Base-by-base conservation (phyloP, 768 basidiomycete species). In the Mycena filopes region DNA sequence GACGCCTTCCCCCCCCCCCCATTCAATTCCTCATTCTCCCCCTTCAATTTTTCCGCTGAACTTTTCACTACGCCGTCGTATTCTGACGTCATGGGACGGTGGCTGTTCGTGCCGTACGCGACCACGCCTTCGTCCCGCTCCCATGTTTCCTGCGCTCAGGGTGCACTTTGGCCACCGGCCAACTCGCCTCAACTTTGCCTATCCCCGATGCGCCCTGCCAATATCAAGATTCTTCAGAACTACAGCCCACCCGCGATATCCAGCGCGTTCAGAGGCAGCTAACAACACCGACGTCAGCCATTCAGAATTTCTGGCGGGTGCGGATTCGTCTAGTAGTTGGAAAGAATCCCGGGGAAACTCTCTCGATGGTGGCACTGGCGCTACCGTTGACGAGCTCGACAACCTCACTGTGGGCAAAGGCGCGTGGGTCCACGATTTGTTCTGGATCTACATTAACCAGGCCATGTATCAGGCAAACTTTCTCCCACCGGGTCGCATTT, bases 401-500 rank as follows among this genome's bases (percentile, higher is more conserved):
- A 55, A 50, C 13, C 47, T 65, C 15, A 28, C 43, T 8, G 46
- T 29, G 6, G 64, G 64, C 16, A 59, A 38, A 65, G 64, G 64
- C 25, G 26, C 21, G 64, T 65, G 23, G 20, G 23, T 23, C 3
- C 3, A 3, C 7, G 6, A 23, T 20, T 26, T 16, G 25, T 25
- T 6, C 7, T 11, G 12, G 23, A 40, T 33, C 45, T 23, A 41
- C n/a, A 55, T 25, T 31, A 50, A 43, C 36, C 49, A 59, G 23
- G 42, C 29, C n/a, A n/a, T n/a, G n/a, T n/a, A 2, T 20, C 66
- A 85, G 89, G 89, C 23, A 89, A 88, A 76, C 77, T 90, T 3
- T 80, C 83, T 1, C 85, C 88, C 2, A 91, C 89, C 2, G 81
- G 84, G 0, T 87, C 87, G 0, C 89, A 89, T 70, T 76, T 91